phyloP scores from a whole-genome alignment of 805 yeast species.

The Candida cerambycidarum region DNA sequence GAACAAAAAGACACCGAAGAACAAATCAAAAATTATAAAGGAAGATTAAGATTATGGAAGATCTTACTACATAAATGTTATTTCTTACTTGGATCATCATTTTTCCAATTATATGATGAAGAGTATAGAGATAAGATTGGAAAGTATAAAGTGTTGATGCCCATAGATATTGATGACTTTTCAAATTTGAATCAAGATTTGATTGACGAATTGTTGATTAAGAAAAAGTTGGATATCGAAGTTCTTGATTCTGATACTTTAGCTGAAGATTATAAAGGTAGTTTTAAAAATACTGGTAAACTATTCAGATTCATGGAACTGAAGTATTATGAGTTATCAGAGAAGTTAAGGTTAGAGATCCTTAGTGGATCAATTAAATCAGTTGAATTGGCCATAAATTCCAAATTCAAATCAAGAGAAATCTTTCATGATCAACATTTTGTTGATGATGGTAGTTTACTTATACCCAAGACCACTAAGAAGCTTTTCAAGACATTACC shows the following conservation, averaged over 20 bases:
- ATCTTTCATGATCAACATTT: constrained; percentile 12
- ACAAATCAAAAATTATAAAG: constrained; percentile 20
- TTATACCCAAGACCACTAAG: constrained; percentile 35
- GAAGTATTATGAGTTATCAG: constrained; percentile 35
- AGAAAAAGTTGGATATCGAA: background rate
- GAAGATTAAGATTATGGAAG: constrained; percentile 47
- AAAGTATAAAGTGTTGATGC: constrained; percentile 11
- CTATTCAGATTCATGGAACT: constrained; percentile 26
- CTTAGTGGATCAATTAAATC: constrained; percentile 29
- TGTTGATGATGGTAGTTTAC: constrained; percentile 29
- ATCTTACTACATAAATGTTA: constrained; percentile 73
- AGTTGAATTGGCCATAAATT: constrained; percentile 25
- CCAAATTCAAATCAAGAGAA: constrained; percentile 25
- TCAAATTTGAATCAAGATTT: constrained; percentile 12
- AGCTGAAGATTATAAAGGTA: background rate
- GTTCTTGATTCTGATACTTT: constrained; percentile 3
- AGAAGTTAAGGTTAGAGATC: constrained; percentile 31
- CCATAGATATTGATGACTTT: background rate
- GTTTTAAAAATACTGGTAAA: constrained; percentile 3
- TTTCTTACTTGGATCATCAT: constrained; percentile 74
- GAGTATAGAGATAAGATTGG: constrained; percentile 30
- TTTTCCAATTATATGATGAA: constrained; percentile 51
- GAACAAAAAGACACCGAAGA: constrained; percentile 21
- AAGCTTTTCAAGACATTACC: constrained; percentile 33
- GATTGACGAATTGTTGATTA: constrained; percentile 22